Evolutionary conservation across 495 filamentous ascomycete species (phyloP).

Genomic region (Daldinia loculata): DNA sequence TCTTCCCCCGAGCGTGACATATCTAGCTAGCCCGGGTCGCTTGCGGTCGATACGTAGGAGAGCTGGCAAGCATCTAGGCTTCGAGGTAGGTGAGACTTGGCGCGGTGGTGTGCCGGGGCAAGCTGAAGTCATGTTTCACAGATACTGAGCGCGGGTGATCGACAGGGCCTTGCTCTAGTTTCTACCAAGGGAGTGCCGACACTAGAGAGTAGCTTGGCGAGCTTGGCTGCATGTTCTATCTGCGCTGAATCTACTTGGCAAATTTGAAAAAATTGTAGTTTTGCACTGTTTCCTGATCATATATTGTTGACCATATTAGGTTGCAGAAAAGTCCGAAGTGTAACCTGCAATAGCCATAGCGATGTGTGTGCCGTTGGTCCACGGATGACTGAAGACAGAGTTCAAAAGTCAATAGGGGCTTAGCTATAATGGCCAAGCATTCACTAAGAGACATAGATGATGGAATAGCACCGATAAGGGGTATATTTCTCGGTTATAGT

Average conservation of each 20-base stretch:
- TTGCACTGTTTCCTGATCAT: background rate
- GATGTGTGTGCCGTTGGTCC: background rate
- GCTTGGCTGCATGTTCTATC: constrained; percentile 36
- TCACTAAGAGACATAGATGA: background rate
- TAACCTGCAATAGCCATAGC: background rate
- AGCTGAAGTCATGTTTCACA: constrained; percentile 26
- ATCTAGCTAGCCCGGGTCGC: background rate
- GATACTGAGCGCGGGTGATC: constrained; percentile 35
- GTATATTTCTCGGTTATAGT: background rate
- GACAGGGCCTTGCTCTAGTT: constrained; percentile 33
- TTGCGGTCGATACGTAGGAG: background rate
- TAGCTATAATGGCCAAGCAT: background rate
- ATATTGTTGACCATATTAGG: constrained; percentile 4
- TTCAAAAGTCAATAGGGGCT: constrained; percentile 2
- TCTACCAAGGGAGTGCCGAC: constrained; percentile 29
- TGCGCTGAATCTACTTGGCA: constrained; percentile 28
- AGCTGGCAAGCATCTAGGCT: constrained; percentile 22
- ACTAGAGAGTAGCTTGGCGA: constrained; percentile 27
- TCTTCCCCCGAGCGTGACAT: background rate
- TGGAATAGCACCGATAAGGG: background rate
- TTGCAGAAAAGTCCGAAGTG: constrained; percentile 30
- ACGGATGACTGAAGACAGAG: background rate
- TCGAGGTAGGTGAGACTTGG: constrained; percentile 19
- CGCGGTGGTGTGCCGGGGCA: constrained; percentile 22
- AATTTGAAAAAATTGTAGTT: constrained; percentile 2